phyloP scores from a whole-genome alignment of 2,329 filamentous ascomycete species.

The Coniochaeta sp. region DNA sequence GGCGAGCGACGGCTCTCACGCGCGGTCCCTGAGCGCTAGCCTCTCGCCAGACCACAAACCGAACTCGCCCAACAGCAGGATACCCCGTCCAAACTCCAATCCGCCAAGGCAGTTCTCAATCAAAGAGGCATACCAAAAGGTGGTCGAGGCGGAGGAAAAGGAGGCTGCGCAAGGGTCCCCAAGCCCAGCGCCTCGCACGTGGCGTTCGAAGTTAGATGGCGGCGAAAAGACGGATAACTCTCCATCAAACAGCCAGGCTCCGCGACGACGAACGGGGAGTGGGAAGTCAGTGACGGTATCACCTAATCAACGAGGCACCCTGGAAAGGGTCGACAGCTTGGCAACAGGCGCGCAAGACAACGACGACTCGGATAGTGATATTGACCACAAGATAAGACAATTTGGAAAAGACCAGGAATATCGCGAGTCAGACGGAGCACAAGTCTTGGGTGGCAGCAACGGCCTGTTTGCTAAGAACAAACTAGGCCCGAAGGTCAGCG shows the following conservation, averaged over 20 bases:
- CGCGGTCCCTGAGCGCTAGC: conserved; percentile 15
- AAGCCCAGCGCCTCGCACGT: conserved; percentile 41
- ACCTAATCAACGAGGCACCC: conserved; percentile 8
- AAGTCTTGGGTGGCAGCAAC: conserved; percentile 14
- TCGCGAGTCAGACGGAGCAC: conserved; percentile 11
- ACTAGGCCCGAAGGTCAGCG: conserved; percentile 26
- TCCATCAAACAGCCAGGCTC: conserved; percentile 6
- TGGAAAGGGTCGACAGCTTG: conserved; percentile 8
- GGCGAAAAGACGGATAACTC: conserved; percentile 18
- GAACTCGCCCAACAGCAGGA: conserved; percentile 16
- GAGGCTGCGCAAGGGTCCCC: conserved; percentile 35
- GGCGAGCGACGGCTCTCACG: conserved; percentile 4
- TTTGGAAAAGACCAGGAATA: conserved; percentile 17
- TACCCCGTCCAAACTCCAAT: conserved; percentile 10
- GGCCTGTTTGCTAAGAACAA: conserved; percentile 28
- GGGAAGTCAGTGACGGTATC: conserved; percentile 5
- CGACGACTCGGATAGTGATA: conserved; percentile 19
- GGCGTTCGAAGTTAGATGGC: conserved; percentile 26
- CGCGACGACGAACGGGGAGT: conserved; percentile 2
- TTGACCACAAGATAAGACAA: conserved; percentile 21
- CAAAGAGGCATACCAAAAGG: conserved; percentile 32
- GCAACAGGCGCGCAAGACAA: conserved; percentile 10
- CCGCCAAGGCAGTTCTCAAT: conserved; percentile 25
- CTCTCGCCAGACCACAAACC: conserved; percentile 13
- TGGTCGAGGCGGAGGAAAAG: conserved; percentile 23